These are phyloP conservation scores for Colletotrichum abscissum DNA, from an alignment of 2,329 filamentous ascomycete species.

Conservation along the genomic window DNA sequence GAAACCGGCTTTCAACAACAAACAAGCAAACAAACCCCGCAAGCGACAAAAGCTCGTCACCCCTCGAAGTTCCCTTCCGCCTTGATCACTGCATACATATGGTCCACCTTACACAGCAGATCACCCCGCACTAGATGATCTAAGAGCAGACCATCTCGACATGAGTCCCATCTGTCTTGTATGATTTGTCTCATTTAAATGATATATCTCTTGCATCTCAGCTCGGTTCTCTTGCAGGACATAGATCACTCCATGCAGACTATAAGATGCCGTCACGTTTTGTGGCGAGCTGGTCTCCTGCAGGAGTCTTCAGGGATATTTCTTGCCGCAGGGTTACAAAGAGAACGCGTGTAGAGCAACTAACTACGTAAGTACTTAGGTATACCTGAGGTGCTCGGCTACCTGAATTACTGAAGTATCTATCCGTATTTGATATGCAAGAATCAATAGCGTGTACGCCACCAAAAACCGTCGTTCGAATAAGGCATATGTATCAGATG, in stretches of 20 bases:
- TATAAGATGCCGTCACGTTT: constrained; percentile 1
- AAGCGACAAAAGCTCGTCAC: not conserved
- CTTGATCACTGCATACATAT: not conserved
- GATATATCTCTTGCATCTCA: not conserved
- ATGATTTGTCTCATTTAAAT: not conserved
- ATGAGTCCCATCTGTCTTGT: not conserved
- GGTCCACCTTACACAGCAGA: not conserved
- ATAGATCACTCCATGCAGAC: not conserved
- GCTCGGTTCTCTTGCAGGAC: not conserved
- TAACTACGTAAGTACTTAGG: not conserved
- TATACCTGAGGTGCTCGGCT: not conserved
- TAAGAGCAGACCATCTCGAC: not conserved
- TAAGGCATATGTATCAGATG: not conserved
- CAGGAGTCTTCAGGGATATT: not conserved
- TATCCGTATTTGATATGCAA: not conserved
- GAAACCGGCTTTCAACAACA: no score
- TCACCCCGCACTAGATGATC: not conserved
- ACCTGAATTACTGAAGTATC: no score
- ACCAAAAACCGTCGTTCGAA: not conserved
- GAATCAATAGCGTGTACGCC: not conserved
- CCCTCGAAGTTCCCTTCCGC: not conserved
- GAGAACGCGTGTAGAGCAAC: not conserved
- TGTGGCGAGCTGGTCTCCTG: constrained; percentile 1
- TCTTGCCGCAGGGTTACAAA: not conserved
- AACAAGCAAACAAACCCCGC: not conserved